Conservation (phyloP, 495 filamentous ascomycete species). For the Lineolata rhizophorae region DNA sequence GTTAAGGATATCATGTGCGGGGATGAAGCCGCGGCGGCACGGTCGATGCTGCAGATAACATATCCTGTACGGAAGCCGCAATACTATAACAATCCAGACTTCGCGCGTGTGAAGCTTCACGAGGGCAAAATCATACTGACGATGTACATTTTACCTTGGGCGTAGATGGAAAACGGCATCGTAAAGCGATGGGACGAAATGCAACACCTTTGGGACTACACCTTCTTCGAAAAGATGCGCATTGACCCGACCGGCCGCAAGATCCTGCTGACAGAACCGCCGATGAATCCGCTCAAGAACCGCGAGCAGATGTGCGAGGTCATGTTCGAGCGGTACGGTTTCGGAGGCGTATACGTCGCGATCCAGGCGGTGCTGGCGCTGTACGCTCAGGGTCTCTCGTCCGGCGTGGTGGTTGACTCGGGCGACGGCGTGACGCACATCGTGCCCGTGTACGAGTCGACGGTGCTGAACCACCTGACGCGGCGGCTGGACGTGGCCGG, state of each 20-base stretch:
- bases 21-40: slow-evolving; percentile 87
- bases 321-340: slow-evolving; percentile 94
- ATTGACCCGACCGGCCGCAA: slow-evolving; percentile 81
- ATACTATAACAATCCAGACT: background rate
- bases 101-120: background rate
- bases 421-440: slow-evolving; percentile 97
- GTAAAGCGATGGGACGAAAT: slow-evolving; percentile 99
- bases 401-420: slow-evolving; percentile 91
- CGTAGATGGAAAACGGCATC: slow-evolving; percentile 95
- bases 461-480: slow-evolving; percentile 93
- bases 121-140: background rate
- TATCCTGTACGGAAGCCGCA: slow-evolving; percentile 49
- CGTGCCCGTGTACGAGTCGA: slow-evolving; percentile 92
- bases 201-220: slow-evolving; percentile 98
- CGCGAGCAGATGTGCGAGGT: slow-evolving; percentile 93
- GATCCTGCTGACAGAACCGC: slow-evolving; percentile 94
- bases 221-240: slow-evolving; percentile 89
- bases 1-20: slow-evolving; percentile 99
- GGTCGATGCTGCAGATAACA: slow-evolving; percentile 91
- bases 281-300: slow-evolving; percentile 92
- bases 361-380: slow-evolving; percentile 95
- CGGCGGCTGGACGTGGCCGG: slow-evolving; percentile 84
- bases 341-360: slow-evolving; percentile 93
- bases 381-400: slow-evolving; percentile 92
- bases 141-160: too few relatives aligned